Base-by-base conservation (phyloP, 495 filamentous ascomycete species). In the Penicilliopsis zonata region DNA sequence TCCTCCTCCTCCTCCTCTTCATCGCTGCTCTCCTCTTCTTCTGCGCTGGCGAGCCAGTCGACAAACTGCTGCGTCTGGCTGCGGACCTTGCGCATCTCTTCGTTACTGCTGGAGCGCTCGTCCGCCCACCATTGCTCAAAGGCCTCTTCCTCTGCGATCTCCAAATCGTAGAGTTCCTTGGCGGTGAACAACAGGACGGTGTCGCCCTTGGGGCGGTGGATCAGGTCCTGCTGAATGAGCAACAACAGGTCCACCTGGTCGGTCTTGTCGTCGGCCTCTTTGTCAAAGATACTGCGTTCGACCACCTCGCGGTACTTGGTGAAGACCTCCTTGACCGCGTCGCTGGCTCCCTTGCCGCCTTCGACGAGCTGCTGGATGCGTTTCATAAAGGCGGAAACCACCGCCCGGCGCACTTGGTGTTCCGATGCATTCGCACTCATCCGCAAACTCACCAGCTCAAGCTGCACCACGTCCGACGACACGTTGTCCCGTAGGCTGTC, bases 351-450 rank as follows among this genome's bases (percentile, higher is more conserved):
- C 36, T 50, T 55, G 16, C 74, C 74, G 3, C 57, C 50, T 35
- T 73, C 74, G 30, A 80, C 69, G 14, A 95, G 65, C 43, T 85
- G 76, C 2, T 76, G 63, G 21, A 90, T 77, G 24, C 81, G 79
- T 41, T 80, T 81, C 50, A 83, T 80, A 49, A 96, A 87, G 0
- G 86, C 83, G 13, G 76, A 72, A 5, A 80, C 83, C 17, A 95
- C 74, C 3, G 90, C 84, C 3, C 79, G 80, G 15, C 88, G 82
- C 38, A 95, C 81, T 52, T 86, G 77, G 44, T 78, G 67, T 41
- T 93, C 87, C 2, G 80, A 82, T 4, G 90, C 92, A 48, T 99
- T 86, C 39, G 78, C 80, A 14, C 75, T 80, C 59, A 99, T 82
- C 4, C 87, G 76, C 21, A 94, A 69, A 43, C 82, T 79, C 59